Evolutionary conservation across 2,329 filamentous ascomycete genomes (phyloP).

Genomic region (Ophiostoma populinum): DNA sequence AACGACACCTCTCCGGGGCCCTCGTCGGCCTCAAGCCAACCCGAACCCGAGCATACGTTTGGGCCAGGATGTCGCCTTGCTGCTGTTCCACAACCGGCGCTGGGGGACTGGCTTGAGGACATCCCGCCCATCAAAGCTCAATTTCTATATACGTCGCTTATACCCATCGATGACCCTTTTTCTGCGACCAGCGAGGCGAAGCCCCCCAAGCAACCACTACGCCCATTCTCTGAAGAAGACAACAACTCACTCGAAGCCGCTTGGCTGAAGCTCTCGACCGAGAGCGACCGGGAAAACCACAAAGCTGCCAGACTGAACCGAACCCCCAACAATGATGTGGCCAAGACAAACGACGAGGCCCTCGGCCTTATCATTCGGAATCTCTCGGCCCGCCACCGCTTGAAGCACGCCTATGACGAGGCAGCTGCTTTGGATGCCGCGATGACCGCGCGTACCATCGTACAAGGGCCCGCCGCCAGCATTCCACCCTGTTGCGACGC

Average conservation of each 20-base stretch:
- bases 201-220: constrained; percentile 40
- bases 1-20: neutral
- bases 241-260: constrained; percentile 64
- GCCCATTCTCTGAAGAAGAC: constrained; percentile 64
- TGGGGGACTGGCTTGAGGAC: constrained; percentile 22
- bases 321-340: constrained; percentile 16
- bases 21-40: neutral
- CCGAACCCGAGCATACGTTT: constrained; percentile 35
- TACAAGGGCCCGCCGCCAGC: constrained; percentile 8
- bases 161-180: constrained; percentile 80
- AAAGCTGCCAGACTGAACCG: constrained; percentile 18
- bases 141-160: constrained; percentile 71
- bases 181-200: constrained; percentile 30
- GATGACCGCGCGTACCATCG: constrained; percentile 7
- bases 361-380: constrained; percentile 23
- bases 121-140: constrained; percentile 48
- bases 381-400: constrained; percentile 28
- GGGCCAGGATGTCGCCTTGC: constrained; percentile 41
- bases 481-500: constrained; percentile 30
- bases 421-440: constrained; percentile 17
- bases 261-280: constrained; percentile 46
- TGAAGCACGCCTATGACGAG: constrained; percentile 25
- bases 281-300: constrained; percentile 31
- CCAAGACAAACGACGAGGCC: constrained; percentile 19
- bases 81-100: constrained; percentile 24